Percentiles rank a stretch among this genome's conserved stretches.
phyloP scores from a whole-genome alignment of 352 stramenopile genomes.

The Globisporangium apiculatum region DNA sequence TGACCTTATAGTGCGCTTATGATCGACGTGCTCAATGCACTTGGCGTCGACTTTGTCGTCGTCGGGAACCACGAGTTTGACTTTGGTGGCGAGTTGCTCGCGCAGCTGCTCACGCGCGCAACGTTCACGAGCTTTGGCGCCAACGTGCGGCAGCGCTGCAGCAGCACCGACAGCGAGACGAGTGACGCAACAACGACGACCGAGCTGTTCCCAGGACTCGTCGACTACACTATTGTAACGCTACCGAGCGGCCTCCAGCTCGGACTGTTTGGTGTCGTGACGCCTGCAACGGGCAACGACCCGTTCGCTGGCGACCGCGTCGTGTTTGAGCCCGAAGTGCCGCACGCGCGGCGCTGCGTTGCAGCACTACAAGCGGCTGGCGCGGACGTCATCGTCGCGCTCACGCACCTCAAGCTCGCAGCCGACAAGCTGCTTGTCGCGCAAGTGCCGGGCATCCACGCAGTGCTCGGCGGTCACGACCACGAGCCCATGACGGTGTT shows the following conservation, averaged over 20 bases:
- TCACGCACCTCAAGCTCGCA: constrained; percentile 79
- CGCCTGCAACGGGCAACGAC: constrained; percentile 42
- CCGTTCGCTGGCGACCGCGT: constrained; percentile 37
- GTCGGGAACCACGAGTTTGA: constrained; percentile 79
- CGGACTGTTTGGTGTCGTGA: constrained; percentile 52
- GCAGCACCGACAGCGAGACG: no score
- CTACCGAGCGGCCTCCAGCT: constrained; percentile 33
- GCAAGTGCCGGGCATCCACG: constrained; percentile 60
- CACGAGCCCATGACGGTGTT: constrained; percentile 87
- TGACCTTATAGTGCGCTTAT: constrained; percentile 32
- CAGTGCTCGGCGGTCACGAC: constrained; percentile 89
- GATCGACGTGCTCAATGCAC: constrained; percentile 48
- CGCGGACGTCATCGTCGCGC: constrained; percentile 76
- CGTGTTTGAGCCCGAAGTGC: constrained; percentile 44
- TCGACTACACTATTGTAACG: constrained; percentile 26
- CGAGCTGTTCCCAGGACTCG: no score
- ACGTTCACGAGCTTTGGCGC: constrained; percentile 53
- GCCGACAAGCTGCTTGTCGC: constrained; percentile 67
- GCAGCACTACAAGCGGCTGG: constrained; percentile 45
- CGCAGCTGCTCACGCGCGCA: constrained; percentile 25
- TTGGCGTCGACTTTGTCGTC: constrained; percentile 60
- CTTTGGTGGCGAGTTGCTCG: constrained; percentile 36
- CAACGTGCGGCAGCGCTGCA: constrained; percentile 34
- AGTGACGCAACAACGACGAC: constrained; percentile 7
- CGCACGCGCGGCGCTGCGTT: constrained; percentile 49